Base-by-base conservation (phyloP, 805 yeast species). In the Huiozyma sinensis region DNA sequence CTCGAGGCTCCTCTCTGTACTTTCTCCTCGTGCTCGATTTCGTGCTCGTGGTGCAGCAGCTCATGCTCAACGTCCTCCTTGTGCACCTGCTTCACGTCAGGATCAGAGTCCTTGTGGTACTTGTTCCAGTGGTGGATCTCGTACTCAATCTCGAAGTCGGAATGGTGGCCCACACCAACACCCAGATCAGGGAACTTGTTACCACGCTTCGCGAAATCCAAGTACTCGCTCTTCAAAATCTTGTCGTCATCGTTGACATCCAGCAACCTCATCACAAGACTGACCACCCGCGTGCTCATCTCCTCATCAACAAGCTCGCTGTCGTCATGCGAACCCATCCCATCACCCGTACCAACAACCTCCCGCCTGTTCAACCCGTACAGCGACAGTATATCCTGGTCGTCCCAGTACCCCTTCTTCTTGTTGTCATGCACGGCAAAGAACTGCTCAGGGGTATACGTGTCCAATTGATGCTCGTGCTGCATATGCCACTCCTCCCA, bases 71-170 rank as follows among this genome's bases (percentile, higher is more conserved):
- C 75, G 60, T 88, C 97, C 60, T 88, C 97, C 50, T 81, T 82
- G 60, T 88, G 97, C 42, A 84, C 82, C 27, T 76, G 66, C 53
- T 73, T 71, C 28, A 88, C 87, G 43, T 85, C 88, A 1, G 96
- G 96, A 60, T 88, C 97, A 44, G 71, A 65, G 51, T 84, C 77
- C 44, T 75, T 71, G 58, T 84, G 92, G 57, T 72, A 81, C 64
- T 87, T 70, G 47, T 80, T 75, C 97, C 97, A 90, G 62, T 89
- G 97, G 61, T 89, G 97, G 45, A 85, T 80, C 61, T 90, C 97
- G 60, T 89, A 90, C 60, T 89, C 97, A 52, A 77, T 74, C 63
- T 89, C 97, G 57, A 88, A 90, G 65, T 86, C 95, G 33, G 88
- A 81, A 65, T 89, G 96, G 58, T 89, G 96, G 28, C 95, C 95